Evolutionary conservation across 345 rosid genomes (phyloP).

Genomic region (Ricinus communis): DNA sequence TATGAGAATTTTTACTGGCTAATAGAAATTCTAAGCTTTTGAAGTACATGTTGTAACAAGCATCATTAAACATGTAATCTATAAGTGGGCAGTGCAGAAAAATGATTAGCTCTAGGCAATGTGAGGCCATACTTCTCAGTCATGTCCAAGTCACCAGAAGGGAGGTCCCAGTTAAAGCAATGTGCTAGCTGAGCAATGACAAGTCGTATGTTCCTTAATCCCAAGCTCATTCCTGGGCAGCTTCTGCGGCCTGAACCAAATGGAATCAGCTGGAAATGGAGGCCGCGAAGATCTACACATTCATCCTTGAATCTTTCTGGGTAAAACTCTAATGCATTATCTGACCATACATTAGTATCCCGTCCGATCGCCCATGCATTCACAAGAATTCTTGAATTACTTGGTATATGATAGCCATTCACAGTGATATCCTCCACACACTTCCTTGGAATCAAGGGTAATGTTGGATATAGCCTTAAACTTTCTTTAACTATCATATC

Average conservation of each 20-base stretch:
- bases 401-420: constrained; percentile 23
- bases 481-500: constrained; percentile 28
- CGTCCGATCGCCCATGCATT: constrained; percentile 25
- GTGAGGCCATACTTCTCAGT: constrained; percentile 13
- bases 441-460: constrained; percentile 21
- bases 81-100: constrained; percentile 8
- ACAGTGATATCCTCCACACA: constrained; percentile 17
- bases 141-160: constrained; percentile 1
- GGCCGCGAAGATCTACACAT: constrained; percentile 4
- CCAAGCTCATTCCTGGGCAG: constrained; percentile 6
- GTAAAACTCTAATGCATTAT: constrained; percentile 10
- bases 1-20: too few species aligned
- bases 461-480: constrained; percentile 20
- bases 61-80: neutral
- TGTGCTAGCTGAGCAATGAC: constrained; percentile 1
- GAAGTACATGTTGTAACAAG: neutral
- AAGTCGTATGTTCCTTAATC: neutral
- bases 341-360: constrained; percentile 21
- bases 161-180: constrained; percentile 15
- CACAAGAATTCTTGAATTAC: constrained; percentile 20
- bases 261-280: constrained; percentile 1
- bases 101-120: constrained; percentile 1
- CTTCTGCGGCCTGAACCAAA: constrained; percentile 11
- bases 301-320: constrained; percentile 27
- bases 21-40: too few species aligned